A percentile compares a stretch with the other conserved stretches of the same genome.
phyloP scores from a whole-genome alignment of 352 stramenopile species.

The Peronosclerospora sorghi region DNA sequence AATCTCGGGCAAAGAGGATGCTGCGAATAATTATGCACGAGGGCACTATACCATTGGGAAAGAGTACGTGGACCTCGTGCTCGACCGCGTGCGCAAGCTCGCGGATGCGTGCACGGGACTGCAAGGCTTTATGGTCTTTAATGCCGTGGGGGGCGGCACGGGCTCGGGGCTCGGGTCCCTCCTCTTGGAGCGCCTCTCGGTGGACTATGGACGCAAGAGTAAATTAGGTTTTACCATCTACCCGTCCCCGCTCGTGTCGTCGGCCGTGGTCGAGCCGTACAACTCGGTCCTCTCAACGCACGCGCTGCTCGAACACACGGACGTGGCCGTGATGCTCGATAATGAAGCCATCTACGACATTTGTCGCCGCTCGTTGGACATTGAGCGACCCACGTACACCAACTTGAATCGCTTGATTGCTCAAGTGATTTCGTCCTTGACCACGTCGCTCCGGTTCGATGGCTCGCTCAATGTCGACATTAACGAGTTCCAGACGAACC shows the following conservation, averaged over 20 bases:
- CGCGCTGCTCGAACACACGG: constrained; percentile 92
- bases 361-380: too few relatives aligned
- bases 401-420: too few relatives aligned
- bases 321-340: constrained; percentile 92
- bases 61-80: constrained; percentile 92
- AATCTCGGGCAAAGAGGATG: constrained; percentile 97
- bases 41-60: constrained; percentile 90
- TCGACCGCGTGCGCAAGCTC: constrained; percentile 96
- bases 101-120: constrained; percentile 94
- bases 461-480: too few relatives aligned
- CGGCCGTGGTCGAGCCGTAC: constrained; percentile 96
- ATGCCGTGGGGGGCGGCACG: constrained; percentile 94
- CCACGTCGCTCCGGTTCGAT: too few relatives aligned
- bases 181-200: constrained; percentile 91
- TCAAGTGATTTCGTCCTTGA: too few relatives aligned
- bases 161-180: constrained; percentile 94
- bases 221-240: constrained; percentile 97
- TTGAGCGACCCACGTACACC: too few relatives aligned
- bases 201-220: constrained; percentile 96
- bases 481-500: too few relatives aligned
- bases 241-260: constrained; percentile 93
- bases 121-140: constrained; percentile 96
- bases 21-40: constrained; percentile 86
- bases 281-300: constrained; percentile 96
- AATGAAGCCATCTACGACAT: constrained; percentile 93